phyloP scores from a whole-genome alignment of 192 early-diverging fungal species.

The Chytriomyces sp. region DNA sequence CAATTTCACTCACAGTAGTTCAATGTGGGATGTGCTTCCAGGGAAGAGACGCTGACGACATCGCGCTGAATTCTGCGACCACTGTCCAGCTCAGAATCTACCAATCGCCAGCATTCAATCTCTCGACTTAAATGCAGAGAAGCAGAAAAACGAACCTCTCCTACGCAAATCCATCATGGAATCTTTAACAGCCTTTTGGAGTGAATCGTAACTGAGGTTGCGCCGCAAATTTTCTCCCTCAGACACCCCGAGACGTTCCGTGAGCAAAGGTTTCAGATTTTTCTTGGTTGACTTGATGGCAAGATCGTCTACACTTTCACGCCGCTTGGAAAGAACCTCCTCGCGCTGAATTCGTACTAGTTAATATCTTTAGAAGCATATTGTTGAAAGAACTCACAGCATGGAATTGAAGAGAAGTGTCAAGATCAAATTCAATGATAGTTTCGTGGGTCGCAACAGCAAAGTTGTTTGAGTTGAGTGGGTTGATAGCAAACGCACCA shows the following conservation, averaged over 20 bases:
- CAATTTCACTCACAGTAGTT: slow-evolving; percentile 49
- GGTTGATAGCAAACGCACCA: slow-evolving; percentile 50
- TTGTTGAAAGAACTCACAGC: slow-evolving; percentile 29
- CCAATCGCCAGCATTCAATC: background rate
- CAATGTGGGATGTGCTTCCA: slow-evolving; percentile 51
- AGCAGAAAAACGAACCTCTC: slow-evolving; percentile 15
- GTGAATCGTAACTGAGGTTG: slow-evolving; percentile 61
- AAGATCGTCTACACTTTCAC: slow-evolving; percentile 42
- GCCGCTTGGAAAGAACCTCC: slow-evolving; percentile 18
- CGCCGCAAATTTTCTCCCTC: slow-evolving; percentile 33
- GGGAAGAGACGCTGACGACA: slow-evolving; percentile 40
- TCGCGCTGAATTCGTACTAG: too few relatives aligned
- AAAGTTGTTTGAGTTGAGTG: slow-evolving; percentile 56
- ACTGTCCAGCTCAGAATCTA: slow-evolving; percentile 28
- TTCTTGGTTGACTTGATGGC: slow-evolving; percentile 31
- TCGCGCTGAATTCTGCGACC: slow-evolving; percentile 29
- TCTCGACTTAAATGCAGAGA: slow-evolving; percentile 31
- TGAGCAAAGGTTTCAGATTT: background rate
- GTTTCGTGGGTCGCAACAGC: slow-evolving; percentile 67
- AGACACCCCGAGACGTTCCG: background rate
- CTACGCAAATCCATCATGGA: slow-evolving; percentile 43
- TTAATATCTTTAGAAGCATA: background rate
- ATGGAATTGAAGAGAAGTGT: slow-evolving; percentile 45
- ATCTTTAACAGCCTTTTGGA: slow-evolving; percentile 59
- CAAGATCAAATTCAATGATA: slow-evolving; percentile 73